Percentiles rank a stretch among this genome's conserved stretches.
These are phyloP conservation scores for Blepharisma stoltei DNA, from an alignment of 73 alveolate genomes.

Conservation along the genomic window DNA sequence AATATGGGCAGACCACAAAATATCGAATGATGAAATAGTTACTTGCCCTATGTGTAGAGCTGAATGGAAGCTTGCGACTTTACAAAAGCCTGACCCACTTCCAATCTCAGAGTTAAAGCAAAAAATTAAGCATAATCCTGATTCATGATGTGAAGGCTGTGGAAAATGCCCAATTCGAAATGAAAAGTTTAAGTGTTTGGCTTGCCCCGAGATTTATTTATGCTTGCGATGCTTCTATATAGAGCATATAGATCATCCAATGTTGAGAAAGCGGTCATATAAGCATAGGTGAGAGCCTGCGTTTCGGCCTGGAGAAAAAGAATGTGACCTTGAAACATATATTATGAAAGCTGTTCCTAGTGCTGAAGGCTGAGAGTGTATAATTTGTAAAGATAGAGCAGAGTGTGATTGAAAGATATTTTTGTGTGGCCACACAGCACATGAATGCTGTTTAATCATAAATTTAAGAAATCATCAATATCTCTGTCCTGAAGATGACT, in stretches of 20 bases:
- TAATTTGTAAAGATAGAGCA: background rate
- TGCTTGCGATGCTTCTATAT: slow-evolving; percentile 11
- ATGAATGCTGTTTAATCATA: background rate
- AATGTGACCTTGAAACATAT: background rate
- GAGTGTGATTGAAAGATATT: background rate
- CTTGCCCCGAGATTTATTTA: slow-evolving; percentile 15
- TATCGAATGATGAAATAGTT: slow-evolving; percentile 33
- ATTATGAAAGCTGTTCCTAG: background rate
- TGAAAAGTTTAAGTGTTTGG: background rate
- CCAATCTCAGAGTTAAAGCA: background rate
- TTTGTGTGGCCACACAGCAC: slow-evolving; percentile 25
- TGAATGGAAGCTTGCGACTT: slow-evolving; percentile 40
- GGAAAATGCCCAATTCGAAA: slow-evolving; percentile 21
- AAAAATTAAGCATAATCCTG: background rate
- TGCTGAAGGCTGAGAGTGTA: background rate
- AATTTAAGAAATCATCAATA: slow-evolving; percentile 23
- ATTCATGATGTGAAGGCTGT: slow-evolving; percentile 23
- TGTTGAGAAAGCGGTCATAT: background rate
- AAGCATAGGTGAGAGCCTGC: slow-evolving; percentile 18
- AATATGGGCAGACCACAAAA: slow-evolving; percentile 50
- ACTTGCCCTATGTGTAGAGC: slow-evolving; percentile 50
- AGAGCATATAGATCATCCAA: slow-evolving; percentile 25
- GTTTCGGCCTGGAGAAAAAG: background rate
- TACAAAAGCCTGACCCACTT: slow-evolving; percentile 4
- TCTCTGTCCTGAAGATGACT: background rate